phyloP scores from a whole-genome alignment of 257 asterid species.

The Galeopsis tetrahit region DNA sequence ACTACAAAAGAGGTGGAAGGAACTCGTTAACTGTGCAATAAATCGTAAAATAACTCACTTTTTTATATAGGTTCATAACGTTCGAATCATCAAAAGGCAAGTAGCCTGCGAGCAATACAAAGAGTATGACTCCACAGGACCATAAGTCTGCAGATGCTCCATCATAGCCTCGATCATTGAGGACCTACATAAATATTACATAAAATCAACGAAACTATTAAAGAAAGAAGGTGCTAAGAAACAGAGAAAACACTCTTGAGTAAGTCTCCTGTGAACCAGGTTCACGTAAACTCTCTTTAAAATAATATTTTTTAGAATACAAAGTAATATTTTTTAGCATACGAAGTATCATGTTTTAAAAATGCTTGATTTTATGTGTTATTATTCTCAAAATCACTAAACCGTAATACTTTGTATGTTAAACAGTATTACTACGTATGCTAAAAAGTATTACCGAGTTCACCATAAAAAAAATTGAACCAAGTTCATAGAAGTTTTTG shows the following conservation, averaged over 20 bases:
- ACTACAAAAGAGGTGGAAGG: constrained; percentile 15
- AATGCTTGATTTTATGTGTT: too few relatives aligned
- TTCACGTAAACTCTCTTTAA: too few relatives aligned
- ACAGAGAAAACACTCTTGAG: background rate
- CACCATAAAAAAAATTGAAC: too few relatives aligned
- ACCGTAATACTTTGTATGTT: too few relatives aligned
- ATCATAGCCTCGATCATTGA: constrained; percentile 84
- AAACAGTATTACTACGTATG: too few relatives aligned
- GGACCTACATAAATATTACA: constrained; percentile 51
- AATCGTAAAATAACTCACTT: constrained; percentile 57
- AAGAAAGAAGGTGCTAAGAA: background rate
- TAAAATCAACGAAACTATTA: constrained; percentile 2
- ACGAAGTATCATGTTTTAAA: too few relatives aligned
- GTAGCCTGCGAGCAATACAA: constrained; percentile 95
- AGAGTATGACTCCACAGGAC: constrained; percentile 96
- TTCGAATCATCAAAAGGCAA: constrained; percentile 95
- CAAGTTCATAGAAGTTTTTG: too few relatives aligned
- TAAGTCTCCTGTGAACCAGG: too few relatives aligned
- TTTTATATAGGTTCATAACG: constrained; percentile 76
- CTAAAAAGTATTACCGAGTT: too few relatives aligned
- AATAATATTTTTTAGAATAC: too few relatives aligned
- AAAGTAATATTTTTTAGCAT: too few relatives aligned
- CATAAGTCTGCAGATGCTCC: constrained; percentile 92
- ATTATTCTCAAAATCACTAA: too few relatives aligned
- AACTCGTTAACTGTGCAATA: constrained; percentile 1